Evolutionary conservation across 2,329 filamentous ascomycete species (phyloP), one percentile per base, ranked within the genome.

Genomic region (Exophiala viscosa): DNA sequence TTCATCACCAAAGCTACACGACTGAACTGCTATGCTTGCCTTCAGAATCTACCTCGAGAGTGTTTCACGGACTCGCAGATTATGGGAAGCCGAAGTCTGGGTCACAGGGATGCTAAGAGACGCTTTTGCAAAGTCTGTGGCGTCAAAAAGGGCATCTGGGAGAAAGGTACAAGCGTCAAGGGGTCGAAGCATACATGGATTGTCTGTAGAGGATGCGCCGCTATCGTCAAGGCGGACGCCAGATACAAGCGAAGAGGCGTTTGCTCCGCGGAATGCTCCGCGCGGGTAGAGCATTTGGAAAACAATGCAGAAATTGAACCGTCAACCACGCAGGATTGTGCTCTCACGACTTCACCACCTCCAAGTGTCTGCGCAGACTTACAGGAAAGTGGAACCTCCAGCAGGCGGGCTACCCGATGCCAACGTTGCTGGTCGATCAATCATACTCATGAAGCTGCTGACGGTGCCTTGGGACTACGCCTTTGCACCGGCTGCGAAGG

Each of bases 11-110:
- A 18, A 23, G 43, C 14, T 20, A 54, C 10, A 34, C 34, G 4
- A 10, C 39, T 59, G 18, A 56, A 55, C 31, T 64, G 63, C 40
- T 63, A 62, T 53, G 39, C 51, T n/a, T 64, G 63, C 44, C 51
- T 65, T 13, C 50, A 47, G 8, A 35, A n/a, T 15, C 38, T 61
- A 18, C 54, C 49, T 13, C 32, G 35, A 13, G 28, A 38, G 10
- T 38, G 50, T 13, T 65, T 63, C 48, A 50, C 52, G 5, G 44
- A 49, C 23, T 45, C 50, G 1, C 62, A 64, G 39, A 45, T 36
- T 18, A 60, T 42, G 14, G 46, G 55, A 2, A 54, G 46, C 2
- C 55, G 59, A 17, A 56, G 46, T 28, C 59, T 55, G n/a, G 60
- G 62, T 2, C 58, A 64, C 45, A 43, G 23, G 4, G 50, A 63